Conservation (phyloP, 2,329 filamentous ascomycete species). For the Dactylellina sp. region DNA sequence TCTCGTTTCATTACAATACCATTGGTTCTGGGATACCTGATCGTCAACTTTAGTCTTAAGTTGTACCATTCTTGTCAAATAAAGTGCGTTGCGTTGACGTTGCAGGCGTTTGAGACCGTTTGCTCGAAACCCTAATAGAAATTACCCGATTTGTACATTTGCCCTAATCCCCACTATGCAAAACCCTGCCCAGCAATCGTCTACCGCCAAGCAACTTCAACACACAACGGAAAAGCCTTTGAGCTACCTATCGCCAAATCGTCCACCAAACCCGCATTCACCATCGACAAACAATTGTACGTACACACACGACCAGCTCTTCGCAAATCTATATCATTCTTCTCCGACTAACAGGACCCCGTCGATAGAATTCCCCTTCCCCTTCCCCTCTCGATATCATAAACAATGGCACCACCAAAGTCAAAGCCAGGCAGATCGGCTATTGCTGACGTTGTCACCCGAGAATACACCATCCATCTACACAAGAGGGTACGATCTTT, state of each 20-base stretch:
- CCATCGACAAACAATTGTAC: conserved; percentile 51
- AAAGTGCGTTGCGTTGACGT: conserved; percentile 26
- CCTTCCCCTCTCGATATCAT: conserved; percentile 14
- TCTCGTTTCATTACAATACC: no score
- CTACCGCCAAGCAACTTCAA: conserved; percentile 45
- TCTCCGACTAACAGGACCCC: conserved; percentile 22
- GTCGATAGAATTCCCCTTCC: conserved; percentile 5
- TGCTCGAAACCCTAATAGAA: conserved; percentile 55
- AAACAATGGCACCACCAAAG: conserved; percentile 75
- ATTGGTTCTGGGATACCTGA: no score
- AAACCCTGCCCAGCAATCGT: conserved; percentile 14
- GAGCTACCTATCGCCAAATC: conserved; percentile 35
- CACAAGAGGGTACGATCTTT: conserved; percentile 89
- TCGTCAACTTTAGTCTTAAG: not conserved
- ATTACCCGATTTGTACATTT: conserved; percentile 29
- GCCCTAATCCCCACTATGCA: conserved; percentile 55
- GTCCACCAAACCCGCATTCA: conserved; percentile 19
- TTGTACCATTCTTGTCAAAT: not conserved
- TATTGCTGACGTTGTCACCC: conserved; percentile 98
- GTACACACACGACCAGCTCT: not conserved
- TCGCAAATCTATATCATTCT: not conserved
- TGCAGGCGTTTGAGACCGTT: conserved; percentile 22
- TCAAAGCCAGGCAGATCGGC: conserved; percentile 85
- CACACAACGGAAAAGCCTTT: conserved; percentile 49
- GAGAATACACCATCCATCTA: conserved; percentile 99